phyloP scores from a whole-genome alignment of 805 yeast genomes.

The Nakazawaea wyomingensis region DNA sequence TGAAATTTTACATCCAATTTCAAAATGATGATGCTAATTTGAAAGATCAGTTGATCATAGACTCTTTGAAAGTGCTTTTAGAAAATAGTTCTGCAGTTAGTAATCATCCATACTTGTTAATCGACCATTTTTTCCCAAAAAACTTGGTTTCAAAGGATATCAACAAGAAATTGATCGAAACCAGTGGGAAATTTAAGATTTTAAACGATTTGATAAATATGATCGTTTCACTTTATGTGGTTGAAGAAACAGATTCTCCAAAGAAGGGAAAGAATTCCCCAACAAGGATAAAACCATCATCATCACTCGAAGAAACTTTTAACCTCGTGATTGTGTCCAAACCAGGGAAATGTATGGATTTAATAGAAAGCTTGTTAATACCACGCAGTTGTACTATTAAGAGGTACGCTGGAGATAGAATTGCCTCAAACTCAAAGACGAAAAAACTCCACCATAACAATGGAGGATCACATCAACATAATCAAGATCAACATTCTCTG shows the following conservation, averaged over 20 bases:
- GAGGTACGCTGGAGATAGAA: conserved; percentile 57
- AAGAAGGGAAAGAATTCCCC: conserved; percentile 17
- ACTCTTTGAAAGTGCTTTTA: conserved; percentile 71
- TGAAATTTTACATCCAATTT: conserved; percentile 73
- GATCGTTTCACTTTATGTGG: conserved; percentile 33
- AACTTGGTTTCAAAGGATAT: conserved; percentile 66
- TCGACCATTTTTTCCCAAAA: conserved; percentile 83
- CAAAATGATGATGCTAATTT: conserved; percentile 35
- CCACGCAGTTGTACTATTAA: conserved; percentile 55
- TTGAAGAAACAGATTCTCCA: conserved; percentile 17
- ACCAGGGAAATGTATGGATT: conserved; percentile 64
- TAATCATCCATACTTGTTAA: conserved; percentile 82
- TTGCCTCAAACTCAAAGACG: conserved; percentile 18
- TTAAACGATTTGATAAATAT: conserved; percentile 59
- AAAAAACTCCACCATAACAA: conserved; percentile 22
- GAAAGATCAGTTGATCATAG: conserved; percentile 56
- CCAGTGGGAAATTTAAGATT: conserved; percentile 80
- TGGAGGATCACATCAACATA: conserved; percentile 12
- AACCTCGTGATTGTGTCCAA: conserved; percentile 68
- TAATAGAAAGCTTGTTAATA: conserved; percentile 63
- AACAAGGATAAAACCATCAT: conserved; percentile 12
- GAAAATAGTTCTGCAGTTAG: conserved; percentile 74
- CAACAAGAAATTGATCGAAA: conserved; percentile 63
- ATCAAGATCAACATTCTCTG: conserved; percentile 15
- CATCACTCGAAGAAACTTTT: conserved; percentile 20